A percentile compares a stretch with the other conserved stretches of the same genome.
phyloP scores from a whole-genome alignment of 2,329 filamentous ascomycete species.

The Xylariaceae sp. region DNA sequence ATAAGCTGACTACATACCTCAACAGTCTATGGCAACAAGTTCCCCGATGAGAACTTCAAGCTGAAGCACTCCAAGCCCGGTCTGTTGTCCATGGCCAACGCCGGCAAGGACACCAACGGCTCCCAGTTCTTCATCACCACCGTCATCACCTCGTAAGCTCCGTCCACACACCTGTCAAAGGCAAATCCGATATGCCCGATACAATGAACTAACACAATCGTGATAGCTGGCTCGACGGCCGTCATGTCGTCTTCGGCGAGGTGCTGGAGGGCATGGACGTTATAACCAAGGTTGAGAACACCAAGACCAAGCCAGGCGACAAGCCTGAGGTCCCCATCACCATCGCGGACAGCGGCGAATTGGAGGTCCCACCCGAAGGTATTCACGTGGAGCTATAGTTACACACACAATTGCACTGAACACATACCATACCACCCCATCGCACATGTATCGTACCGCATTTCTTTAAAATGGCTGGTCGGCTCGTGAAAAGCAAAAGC shows the following conservation, averaged over 20 bases:
- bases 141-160: constrained; percentile 67
- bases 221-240: constrained; percentile 73
- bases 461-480: constrained; percentile 26
- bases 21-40: constrained; percentile 78
- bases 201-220: constrained; percentile 17
- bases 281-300: constrained; percentile 74
- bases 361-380: constrained; percentile 85
- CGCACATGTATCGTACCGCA: constrained; percentile 21
- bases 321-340: constrained; percentile 68
- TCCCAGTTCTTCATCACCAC: constrained; percentile 93
- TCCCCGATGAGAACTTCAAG: constrained; percentile 93
- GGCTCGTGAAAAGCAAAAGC: background rate
- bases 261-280: constrained; percentile 83
- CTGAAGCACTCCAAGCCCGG: constrained; percentile 86
- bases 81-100: constrained; percentile 81
- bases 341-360: constrained; percentile 80
- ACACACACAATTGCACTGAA: constrained; percentile 21
- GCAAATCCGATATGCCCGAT: background rate
- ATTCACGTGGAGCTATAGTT: constrained; percentile 84
- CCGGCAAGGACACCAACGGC: constrained; percentile 81
- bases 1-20: constrained; percentile 14
- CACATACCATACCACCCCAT: constrained; percentile 19
- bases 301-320: constrained; percentile 63
- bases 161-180: background rate
- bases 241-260: constrained; percentile 86